Evolutionary conservation across 2,329 filamentous ascomycete genomes (phyloP).

Genomic region (Juglanconis oblonga): DNA sequence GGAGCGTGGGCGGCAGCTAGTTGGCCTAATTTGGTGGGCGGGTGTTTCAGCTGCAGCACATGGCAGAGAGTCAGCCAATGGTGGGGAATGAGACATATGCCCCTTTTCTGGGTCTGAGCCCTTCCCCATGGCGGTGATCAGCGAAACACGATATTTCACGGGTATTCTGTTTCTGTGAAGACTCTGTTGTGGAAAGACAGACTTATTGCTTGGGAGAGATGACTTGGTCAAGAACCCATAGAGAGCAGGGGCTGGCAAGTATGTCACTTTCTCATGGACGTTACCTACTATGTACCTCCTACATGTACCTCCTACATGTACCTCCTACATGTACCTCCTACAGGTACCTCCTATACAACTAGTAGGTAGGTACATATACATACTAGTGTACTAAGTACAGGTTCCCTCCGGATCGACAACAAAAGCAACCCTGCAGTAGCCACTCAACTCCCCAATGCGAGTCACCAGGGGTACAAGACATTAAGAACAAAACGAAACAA

Average conservation of each 20-base stretch:
- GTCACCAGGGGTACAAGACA: conserved; percentile 10
- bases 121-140: not conserved
- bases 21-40: conserved; percentile 3
- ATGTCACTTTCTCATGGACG: too few species aligned
- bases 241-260: too few species aligned
- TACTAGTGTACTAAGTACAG: too few species aligned
- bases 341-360: too few species aligned
- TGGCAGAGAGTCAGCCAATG: conserved; percentile 9
- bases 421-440: conserved; percentile 9
- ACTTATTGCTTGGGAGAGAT: too few species aligned
- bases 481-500: conserved; percentile 13
- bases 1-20: not conserved
- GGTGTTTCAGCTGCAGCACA: conserved; percentile 14
- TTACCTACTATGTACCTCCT: too few species aligned
- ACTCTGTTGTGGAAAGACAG: too few species aligned
- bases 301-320: too few species aligned
- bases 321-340: too few species aligned
- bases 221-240: too few species aligned
- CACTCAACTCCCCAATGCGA: conserved; percentile 7
- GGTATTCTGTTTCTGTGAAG: not conserved
- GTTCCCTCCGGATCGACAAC: too few species aligned
- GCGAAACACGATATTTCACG: not conserved
- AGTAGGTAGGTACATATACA: too few species aligned
- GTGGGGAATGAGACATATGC: not conserved
- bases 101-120: not conserved